Evolutionary conservation across 2,329 filamentous ascomycete species (phyloP).

Genomic region (Apiospora kogelbergensis): DNA sequence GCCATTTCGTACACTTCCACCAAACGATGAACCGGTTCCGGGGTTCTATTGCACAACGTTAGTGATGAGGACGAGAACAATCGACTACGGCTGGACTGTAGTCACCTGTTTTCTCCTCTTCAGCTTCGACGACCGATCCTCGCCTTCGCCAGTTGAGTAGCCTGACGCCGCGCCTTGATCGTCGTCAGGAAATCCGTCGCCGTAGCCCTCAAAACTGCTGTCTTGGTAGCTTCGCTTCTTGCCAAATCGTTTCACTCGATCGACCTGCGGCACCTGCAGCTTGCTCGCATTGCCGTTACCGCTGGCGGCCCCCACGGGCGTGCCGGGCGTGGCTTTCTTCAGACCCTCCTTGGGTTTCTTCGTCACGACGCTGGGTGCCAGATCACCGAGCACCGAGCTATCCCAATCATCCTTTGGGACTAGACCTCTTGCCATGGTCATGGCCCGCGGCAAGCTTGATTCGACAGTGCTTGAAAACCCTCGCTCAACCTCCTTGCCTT

Average conservation of each 20-base stretch:
- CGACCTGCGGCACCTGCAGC: constrained; percentile 42
- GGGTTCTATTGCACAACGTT: constrained; percentile 45
- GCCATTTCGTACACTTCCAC: constrained; percentile 46
- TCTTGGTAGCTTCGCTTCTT: constrained; percentile 79
- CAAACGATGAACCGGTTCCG: constrained; percentile 42
- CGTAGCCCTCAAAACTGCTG: constrained; percentile 72
- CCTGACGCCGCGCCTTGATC: constrained; percentile 57
- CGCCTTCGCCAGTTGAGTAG: constrained; percentile 73
- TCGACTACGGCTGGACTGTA: constrained; percentile 28
- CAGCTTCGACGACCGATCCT: constrained; percentile 53
- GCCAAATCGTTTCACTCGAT: constrained; percentile 62
- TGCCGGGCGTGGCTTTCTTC: constrained; percentile 46
- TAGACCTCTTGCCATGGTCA: constrained; percentile 57
- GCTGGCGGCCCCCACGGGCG: constrained; percentile 42
- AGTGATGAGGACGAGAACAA: constrained; percentile 34
- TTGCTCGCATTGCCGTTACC: constrained; percentile 29
- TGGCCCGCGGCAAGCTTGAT: constrained; percentile 48
- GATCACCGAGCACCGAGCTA: constrained; percentile 56
- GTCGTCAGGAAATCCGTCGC: constrained; percentile 70
- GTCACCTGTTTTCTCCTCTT: constrained; percentile 68
- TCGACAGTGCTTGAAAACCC: constrained; percentile 49
- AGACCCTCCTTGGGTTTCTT: constrained; percentile 36
- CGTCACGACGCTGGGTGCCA: constrained; percentile 43
- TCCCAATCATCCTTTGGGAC: constrained; percentile 59
- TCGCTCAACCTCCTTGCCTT: constrained; percentile 53